Base-by-base conservation (phyloP, 306 rosid species). In the Dalbergia oliveri region DNA sequence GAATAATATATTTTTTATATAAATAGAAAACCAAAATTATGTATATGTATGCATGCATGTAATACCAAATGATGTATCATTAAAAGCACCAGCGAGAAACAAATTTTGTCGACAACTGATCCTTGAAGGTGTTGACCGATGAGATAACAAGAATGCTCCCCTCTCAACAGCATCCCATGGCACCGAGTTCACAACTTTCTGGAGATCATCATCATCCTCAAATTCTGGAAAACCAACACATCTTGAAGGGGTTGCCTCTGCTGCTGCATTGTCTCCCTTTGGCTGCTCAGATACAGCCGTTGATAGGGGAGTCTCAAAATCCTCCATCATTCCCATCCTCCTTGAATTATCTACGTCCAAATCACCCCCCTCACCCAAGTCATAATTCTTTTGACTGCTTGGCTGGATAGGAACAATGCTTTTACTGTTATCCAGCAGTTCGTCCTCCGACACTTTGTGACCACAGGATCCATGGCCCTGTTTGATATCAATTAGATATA, bases 381-480 rank as follows among this genome's bases (percentile, higher is more conserved):
- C 81, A 26, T 82, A 59, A 13, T 31, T 34, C 3, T 54, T 76
- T 18, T 86, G 85, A 6, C 21, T 19, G 19, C 73, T 21, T 37
- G 56, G 62, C 34, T 1, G 56, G 39, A 16, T 11, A 74, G 80
- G 66, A 79, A 26, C 79, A 34, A 53, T 49, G 75, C 26, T 61
- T 69, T 39, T 16, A n/a, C 11, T 57, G 18, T 18, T 57, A 33
- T 26, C 44, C 26, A 65, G 76, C 50, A 82, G 35, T 41, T 62
- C 58, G 33, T 79, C 84, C 75, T 82, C 89, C 10, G 37, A 70
- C 47, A 82, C 56, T 3, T 15, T 50, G 74, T 26, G 65, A 33
- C 75, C 82, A 49, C 89, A 86, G 41, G 77, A 69, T 60, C 89
- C 89, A 34, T 64, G 80, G 35, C 1, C 15, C 89, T 86, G 77